phyloP scores from a whole-genome alignment of 2,329 filamentous ascomycete species.

The Pseudovirgaria hyperparasitica region DNA sequence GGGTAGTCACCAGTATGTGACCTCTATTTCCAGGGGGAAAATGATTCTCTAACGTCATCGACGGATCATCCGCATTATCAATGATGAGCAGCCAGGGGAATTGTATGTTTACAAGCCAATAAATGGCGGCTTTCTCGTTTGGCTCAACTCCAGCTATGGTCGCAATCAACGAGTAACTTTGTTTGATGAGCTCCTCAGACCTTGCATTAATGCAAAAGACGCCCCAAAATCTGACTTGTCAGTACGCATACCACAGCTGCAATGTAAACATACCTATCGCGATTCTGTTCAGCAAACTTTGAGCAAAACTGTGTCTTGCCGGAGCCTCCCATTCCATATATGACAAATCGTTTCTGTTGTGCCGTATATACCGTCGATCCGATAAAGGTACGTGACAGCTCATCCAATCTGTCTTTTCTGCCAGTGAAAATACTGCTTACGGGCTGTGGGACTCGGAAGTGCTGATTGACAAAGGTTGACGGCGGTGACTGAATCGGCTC shows the following conservation, averaged over 20 bases:
- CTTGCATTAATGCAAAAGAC: conserved; percentile 25
- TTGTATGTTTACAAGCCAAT: conserved; percentile 10
- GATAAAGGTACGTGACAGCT: conserved; percentile 6
- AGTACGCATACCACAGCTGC: conserved; percentile 3
- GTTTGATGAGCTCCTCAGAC: conserved; percentile 10
- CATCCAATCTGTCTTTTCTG: conserved; percentile 5
- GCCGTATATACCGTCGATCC: conserved; percentile 1
- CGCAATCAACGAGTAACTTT: conserved; percentile 14
- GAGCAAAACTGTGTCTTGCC: conserved; percentile 28
- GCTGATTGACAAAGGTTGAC: conserved; percentile 9
- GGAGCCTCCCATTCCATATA: conserved; percentile 26
- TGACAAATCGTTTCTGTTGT: conserved; percentile 17
- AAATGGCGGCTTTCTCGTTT: conserved; percentile 14
- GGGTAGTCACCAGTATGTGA: conserved; percentile 16
- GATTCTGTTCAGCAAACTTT: conserved; percentile 24
- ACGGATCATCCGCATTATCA: conserved; percentile 17
- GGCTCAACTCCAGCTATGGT: conserved; percentile 13
- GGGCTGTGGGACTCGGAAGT: conserved; percentile 10
- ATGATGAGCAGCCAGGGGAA: conserved; percentile 15
- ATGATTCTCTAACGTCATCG: conserved; percentile 8
- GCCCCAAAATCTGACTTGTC: conserved; percentile 17
- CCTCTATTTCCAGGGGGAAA: conserved; percentile 14
- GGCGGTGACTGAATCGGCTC: too few species aligned
- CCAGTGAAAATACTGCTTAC: conserved; percentile 11
- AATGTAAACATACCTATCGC: conserved; percentile 13